A percentile compares a stretch with the other conserved stretches of the same genome.
phyloP scores from a whole-genome alignment of 164 flowering plant genomes.

The Malania oleifera region DNA sequence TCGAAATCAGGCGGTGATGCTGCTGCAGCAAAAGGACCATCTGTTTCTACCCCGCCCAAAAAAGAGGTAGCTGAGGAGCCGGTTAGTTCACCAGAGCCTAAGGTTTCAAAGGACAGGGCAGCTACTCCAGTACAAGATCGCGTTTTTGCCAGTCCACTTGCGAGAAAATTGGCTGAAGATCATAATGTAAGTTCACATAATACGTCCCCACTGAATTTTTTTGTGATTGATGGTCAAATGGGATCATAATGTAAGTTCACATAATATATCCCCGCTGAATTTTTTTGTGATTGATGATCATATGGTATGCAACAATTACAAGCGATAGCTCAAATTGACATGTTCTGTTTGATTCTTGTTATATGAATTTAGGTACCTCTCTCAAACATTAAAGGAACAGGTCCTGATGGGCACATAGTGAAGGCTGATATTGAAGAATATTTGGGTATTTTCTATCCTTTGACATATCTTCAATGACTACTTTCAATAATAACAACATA shows the following conservation, averaged over 20 bases:
- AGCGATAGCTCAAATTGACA: too few species aligned
- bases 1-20: conserved; percentile 38
- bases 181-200: conserved; percentile 44
- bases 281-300: neutral
- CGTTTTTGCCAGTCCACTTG: conserved; percentile 85
- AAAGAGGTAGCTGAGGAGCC: conserved; percentile 46
- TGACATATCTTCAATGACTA: too few species aligned
- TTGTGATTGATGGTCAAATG: neutral
- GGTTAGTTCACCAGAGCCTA: conserved; percentile 42
- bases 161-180: conserved; percentile 87
- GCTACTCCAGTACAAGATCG: conserved; percentile 54
- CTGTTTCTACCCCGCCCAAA: conserved; percentile 55
- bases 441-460: conserved; percentile 48
- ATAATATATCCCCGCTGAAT: neutral
- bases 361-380: conserved; percentile 53
- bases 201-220: neutral
- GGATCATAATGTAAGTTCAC: neutral
- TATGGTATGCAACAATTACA: too few species aligned
- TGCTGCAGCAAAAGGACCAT: conserved; percentile 31
- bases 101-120: conserved; percentile 36
- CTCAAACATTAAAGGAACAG: conserved; percentile 87
- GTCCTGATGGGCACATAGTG: conserved; percentile 88
- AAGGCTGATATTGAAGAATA: conserved; percentile 97
- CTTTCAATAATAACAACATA: too few species aligned
- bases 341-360: neutral